These are phyloP conservation scores for Thalassiosira livingstoniorum DNA, from an alignment of 352 stramenopile species.

Conservation along the genomic window DNA sequence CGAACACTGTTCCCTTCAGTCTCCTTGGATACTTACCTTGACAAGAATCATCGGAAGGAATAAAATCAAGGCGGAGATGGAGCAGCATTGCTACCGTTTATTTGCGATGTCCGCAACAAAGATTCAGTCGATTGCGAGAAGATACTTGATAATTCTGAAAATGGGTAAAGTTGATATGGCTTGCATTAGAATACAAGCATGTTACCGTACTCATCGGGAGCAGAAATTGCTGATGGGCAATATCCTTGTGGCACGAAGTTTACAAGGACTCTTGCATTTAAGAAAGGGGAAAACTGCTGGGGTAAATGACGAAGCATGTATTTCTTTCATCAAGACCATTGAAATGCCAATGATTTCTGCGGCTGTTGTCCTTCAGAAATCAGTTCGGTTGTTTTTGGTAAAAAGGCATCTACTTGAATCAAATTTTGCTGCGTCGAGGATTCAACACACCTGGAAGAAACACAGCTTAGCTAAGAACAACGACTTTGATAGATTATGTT, in stretches of 20 bases:
- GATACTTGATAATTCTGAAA: background rate
- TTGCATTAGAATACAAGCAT: background rate
- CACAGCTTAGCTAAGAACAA: background rate
- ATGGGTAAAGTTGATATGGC: background rate
- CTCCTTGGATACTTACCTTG: background rate
- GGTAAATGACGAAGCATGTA: too few relatives aligned
- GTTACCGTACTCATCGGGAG: background rate
- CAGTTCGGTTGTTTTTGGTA: background rate
- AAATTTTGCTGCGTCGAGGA: background rate
- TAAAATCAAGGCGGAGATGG: background rate
- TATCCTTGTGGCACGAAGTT: background rate
- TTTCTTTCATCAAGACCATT: too few relatives aligned
- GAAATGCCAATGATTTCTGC: background rate
- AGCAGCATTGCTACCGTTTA: too few relatives aligned
- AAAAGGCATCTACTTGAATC: background rate
- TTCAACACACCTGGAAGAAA: slow-evolving; percentile 9
- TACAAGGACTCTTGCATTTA: background rate
- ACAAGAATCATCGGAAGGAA: background rate
- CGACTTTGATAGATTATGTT: background rate
- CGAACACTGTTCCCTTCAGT: background rate
- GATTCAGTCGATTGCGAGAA: slow-evolving; percentile 4
- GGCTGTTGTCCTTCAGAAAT: slow-evolving; percentile 5
- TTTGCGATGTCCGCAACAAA: background rate
- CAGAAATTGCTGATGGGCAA: background rate
- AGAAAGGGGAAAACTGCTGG: background rate